Evolutionary conservation across 345 rosid species (phyloP).

Genomic region (Eutrema japonicum): DNA sequence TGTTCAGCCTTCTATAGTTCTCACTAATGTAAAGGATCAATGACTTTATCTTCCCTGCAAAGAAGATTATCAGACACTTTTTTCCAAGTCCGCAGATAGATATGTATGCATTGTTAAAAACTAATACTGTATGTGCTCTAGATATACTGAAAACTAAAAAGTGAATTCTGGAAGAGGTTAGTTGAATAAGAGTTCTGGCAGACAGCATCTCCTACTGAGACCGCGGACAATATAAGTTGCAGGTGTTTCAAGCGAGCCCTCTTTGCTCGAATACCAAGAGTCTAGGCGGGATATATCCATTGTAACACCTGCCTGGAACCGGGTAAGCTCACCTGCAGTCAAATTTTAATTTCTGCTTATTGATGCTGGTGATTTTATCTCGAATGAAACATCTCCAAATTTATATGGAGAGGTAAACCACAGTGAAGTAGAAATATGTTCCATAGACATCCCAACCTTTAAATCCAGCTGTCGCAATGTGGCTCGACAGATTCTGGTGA

Average conservation of each 20-base stretch:
- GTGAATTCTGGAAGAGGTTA: constrained; percentile 2
- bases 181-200: too few relatives aligned
- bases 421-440: constrained; percentile 30
- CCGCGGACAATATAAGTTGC: too few relatives aligned
- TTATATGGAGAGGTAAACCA: constrained; percentile 25
- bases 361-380: constrained; percentile 24
- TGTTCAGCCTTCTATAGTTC: too few relatives aligned
- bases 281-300: too few relatives aligned
- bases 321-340: too few relatives aligned
- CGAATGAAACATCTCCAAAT: constrained; percentile 9
- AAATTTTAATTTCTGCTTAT: not conserved
- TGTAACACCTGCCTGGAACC: too few relatives aligned
- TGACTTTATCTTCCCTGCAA: constrained; percentile 5
- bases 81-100: not conserved
- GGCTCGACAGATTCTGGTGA: too few relatives aligned
- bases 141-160: not conserved
- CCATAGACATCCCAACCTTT: constrained; percentile 60
- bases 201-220: too few relatives aligned
- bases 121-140: not conserved
- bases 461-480: constrained; percentile 92
- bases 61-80: constrained; percentile 2
- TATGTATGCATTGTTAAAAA: constrained; percentile 10
- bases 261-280: too few relatives aligned
- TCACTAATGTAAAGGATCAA: constrained; percentile 15
- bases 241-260: too few relatives aligned